Evolutionary conservation across 495 filamentous ascomycete genomes (phyloP).

Genomic region (Stereocaulon alpinum): DNA sequence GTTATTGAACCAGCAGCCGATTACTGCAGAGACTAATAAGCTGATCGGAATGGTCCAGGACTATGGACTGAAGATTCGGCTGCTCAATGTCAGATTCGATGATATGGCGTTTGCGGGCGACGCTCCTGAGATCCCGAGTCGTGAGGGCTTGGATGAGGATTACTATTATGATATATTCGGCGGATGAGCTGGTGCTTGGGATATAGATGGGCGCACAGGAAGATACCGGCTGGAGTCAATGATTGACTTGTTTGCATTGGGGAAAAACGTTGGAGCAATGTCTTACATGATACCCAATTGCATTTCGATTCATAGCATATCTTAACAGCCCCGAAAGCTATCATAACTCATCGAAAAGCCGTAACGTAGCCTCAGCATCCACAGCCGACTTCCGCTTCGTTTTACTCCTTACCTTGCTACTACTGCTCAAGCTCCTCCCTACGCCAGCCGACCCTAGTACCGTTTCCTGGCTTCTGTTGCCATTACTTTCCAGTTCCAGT

Average conservation of each 20-base stretch:
- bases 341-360: conserved; percentile 19
- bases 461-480: no score
- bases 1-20: conserved; percentile 88
- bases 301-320: background rate
- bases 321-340: background rate
- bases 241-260: background rate
- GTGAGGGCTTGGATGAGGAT: conserved; percentile 44
- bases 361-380: conserved; percentile 14
- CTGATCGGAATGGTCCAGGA: conserved; percentile 73
- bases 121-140: conserved; percentile 34
- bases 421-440: background rate
- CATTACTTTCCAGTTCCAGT: background rate
- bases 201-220: no score
- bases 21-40: conserved; percentile 91
- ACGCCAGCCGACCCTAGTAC: no score
- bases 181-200: conserved; percentile 20
- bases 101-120: conserved; percentile 44
- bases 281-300: conserved; percentile 11
- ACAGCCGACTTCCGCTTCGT: background rate
- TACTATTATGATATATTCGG: conserved; percentile 48
- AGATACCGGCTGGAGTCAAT: no score
- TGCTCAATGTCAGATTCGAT: conserved; percentile 87
- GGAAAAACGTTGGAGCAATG: background rate
- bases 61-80: conserved; percentile 84
- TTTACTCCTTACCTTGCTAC: background rate